Base-by-base conservation (phyloP, 1,139 yeast species). In the Sugiyamaella sp. region DNA sequence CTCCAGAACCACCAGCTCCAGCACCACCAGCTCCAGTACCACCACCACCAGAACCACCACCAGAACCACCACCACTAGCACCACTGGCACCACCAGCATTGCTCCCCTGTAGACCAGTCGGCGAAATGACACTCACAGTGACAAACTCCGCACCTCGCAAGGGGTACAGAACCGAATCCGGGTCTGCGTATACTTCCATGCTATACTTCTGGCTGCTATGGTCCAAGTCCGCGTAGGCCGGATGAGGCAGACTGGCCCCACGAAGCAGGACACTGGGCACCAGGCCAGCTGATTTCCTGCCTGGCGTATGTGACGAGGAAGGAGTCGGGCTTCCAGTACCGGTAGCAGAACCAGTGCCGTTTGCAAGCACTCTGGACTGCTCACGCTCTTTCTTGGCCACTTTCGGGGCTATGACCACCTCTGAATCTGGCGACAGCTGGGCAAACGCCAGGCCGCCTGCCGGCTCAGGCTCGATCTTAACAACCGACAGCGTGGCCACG, bases 391-490 rank as follows among this genome's bases (percentile, higher is more conserved):
- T 72, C 62, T 73, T 74, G 60, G 83, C 71, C 22, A 79, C 77
- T 66, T 86, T 86, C 9, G 97, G 97, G 2, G 96, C 90, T 51
- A 93, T 84, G 45, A 89, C 82, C 8, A 91, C 80, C 65, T 91
- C 96, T 22, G 96, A 82, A 57, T 82, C 81, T 1, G 89, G 86
- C 0, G 85, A 79, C 8, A 93, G 71, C 59, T 80, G 78, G 1
- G 89, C 95, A 63, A 74, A 80, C 9, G 58, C 60, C 27, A 57
- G 33, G n/a, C 22, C 33, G 22, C 64, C 49, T 22, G 59, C 55
- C 44, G 66, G 64, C 8, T 48, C 68, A 0, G 86, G 81, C 10
- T 84, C 85, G 9, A 89, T 78, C 58, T 80, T 83, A 14, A 82
- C 75, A 4, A 89, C 87, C 32, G 76, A 74, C 56, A 89, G 79